Conservation (phyloP, 441 rosid genomes). For the Syzygium syzygioides region DNA sequence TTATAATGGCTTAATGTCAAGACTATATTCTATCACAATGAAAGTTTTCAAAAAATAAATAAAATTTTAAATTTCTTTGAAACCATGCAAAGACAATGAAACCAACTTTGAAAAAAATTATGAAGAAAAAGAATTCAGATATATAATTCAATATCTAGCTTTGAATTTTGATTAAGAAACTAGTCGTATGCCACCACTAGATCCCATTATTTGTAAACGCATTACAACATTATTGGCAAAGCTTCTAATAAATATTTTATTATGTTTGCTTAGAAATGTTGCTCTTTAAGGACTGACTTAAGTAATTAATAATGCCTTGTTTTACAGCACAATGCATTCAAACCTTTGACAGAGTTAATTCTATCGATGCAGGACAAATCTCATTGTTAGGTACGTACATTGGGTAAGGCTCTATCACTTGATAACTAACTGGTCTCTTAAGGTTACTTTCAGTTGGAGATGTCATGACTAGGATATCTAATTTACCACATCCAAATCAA, state of each 20-base stretch:
- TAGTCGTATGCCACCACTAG: background rate
- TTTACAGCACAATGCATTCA: background rate
- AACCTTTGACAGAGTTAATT: background rate
- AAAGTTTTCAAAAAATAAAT: no score
- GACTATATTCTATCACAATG: no score
- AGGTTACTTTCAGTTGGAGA: background rate
- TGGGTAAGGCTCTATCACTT: background rate
- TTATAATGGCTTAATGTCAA: no score
- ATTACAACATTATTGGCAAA: background rate
- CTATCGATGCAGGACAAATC: background rate
- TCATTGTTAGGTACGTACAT: no score
- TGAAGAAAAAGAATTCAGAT: no score
- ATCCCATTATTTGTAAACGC: background rate
- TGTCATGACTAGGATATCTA: background rate
- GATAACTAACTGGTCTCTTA: background rate
- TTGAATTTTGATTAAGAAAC: background rate
- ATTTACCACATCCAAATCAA: background rate
- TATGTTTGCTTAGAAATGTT: background rate
- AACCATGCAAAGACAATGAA: no score
- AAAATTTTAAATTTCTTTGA: no score
- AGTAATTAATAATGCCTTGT: background rate
- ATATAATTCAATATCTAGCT: no score
- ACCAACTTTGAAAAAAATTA: no score
- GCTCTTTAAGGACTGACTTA: background rate
- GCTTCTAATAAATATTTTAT: background rate